Conservation (phyloP, 164 flowering plant species). For the Nymphaea colorata region DNA sequence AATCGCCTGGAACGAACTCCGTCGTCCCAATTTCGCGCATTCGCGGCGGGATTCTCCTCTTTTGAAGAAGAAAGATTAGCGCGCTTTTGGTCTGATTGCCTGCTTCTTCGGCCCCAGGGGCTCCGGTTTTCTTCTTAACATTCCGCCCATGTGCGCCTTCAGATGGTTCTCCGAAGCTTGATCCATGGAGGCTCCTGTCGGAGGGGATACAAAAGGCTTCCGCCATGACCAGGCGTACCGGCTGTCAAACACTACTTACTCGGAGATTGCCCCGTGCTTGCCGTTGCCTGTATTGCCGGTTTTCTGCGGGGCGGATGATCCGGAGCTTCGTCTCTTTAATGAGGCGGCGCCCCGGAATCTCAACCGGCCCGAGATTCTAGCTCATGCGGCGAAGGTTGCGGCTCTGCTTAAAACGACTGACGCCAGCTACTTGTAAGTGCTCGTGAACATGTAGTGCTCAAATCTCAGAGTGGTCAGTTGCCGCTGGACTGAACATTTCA, state of each 20-base stretch:
- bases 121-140: not conserved
- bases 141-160: not conserved
- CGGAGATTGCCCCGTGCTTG: constrained; percentile 72
- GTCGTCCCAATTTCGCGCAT: no score
- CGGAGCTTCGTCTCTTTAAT: constrained; percentile 50
- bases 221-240: constrained; percentile 22
- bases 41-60: no score
- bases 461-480: not conserved
- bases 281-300: constrained; percentile 82
- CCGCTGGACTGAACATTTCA: no score
- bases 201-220: constrained; percentile 25
- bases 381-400: constrained; percentile 60
- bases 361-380: constrained; percentile 43
- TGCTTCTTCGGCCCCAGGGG: no score
- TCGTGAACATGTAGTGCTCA: not conserved
- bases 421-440: constrained; percentile 80
- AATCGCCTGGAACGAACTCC: no score
- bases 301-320: constrained; percentile 72
- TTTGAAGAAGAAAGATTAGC: no score
- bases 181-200: constrained; percentile 23
- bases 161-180: constrained; percentile 3
- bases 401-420: constrained; percentile 71
- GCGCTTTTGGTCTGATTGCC: not conserved
- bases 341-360: constrained; percentile 28
- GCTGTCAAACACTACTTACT: constrained; percentile 61